phyloP scores from a whole-genome alignment of 257 asterid genomes.

The Solanum tarijense region DNA sequence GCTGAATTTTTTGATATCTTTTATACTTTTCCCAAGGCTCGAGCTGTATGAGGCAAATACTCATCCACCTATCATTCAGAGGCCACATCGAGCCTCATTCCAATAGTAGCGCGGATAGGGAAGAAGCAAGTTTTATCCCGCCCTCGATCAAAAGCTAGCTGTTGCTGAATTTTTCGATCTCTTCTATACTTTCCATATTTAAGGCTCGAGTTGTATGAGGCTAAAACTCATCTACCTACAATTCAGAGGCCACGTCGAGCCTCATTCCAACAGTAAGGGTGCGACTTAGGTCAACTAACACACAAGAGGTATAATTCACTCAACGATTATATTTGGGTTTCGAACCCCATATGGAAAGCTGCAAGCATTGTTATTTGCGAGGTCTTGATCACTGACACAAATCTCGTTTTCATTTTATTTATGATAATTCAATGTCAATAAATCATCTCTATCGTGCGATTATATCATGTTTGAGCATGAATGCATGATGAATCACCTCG shows the following conservation, averaged over 20 bases:
- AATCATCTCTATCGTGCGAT: neutral
- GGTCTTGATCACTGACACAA: neutral
- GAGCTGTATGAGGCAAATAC: slow-evolving; percentile 2
- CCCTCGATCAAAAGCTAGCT: rapidly evolving
- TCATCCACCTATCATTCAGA: slow-evolving; percentile 9
- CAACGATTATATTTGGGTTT: neutral
- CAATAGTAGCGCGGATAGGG: neutral
- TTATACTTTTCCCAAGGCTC: neutral
- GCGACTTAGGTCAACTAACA: neutral
- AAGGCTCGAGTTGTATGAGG: neutral
- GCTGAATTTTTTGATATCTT: neutral
- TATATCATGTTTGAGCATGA: neutral
- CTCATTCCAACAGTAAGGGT: neutral
- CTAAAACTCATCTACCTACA: slow-evolving; percentile 5
- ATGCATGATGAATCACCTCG: neutral
- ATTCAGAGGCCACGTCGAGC: neutral
- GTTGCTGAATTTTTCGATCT: neutral
- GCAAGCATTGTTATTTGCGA: neutral
- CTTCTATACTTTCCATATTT: neutral
- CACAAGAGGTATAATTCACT: neutral
- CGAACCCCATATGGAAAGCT: neutral
- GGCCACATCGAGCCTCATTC: neutral
- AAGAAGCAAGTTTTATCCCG: neutral
- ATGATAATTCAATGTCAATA: neutral
- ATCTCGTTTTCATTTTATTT: neutral